phyloP scores from a whole-genome alignment of 495 filamentous ascomycete genomes.

The Lentithecium fluviatile region DNA sequence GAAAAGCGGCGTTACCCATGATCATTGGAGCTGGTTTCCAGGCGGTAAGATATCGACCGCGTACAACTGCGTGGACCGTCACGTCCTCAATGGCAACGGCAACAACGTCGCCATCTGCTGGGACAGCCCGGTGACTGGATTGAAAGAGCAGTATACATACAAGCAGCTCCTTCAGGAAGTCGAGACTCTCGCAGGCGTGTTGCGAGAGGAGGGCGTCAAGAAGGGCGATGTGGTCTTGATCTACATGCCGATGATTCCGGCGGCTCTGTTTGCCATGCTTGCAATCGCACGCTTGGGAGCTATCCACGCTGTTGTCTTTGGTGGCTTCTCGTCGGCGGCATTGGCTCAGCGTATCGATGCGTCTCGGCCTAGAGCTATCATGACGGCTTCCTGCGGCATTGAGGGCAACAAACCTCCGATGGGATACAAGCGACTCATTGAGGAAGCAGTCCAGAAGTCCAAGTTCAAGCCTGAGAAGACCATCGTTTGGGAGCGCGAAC shows the following conservation, averaged over 20 bases:
- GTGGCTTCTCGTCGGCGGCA: slow-evolving; percentile 78
- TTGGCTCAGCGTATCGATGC: slow-evolving; percentile 88
- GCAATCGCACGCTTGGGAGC: slow-evolving; percentile 80
- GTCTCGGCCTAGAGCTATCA: slow-evolving; percentile 67
- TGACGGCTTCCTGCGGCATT: slow-evolving; percentile 91
- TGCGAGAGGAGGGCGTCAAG: slow-evolving; percentile 77
- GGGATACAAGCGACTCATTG: slow-evolving; percentile 68
- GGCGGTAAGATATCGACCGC: slow-evolving; percentile 85
- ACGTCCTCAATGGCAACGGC: slow-evolving; percentile 62
- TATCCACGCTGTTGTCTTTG: slow-evolving; percentile 89
- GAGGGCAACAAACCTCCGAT: slow-evolving; percentile 78
- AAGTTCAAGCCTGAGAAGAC: slow-evolving; percentile 49
- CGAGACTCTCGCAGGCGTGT: slow-evolving; percentile 75
- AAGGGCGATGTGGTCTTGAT: slow-evolving; percentile 90
- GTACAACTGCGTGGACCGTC: slow-evolving; percentile 88
- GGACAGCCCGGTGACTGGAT: slow-evolving; percentile 82
- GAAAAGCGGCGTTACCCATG: slow-evolving; percentile 50
- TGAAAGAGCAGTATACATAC: slow-evolving; percentile 72
- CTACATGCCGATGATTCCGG: slow-evolving; percentile 98
- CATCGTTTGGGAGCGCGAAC: slow-evolving; percentile 76
- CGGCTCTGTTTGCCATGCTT: slow-evolving; percentile 78
- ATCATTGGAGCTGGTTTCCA: slow-evolving; percentile 84
- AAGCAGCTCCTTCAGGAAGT: slow-evolving; percentile 75
- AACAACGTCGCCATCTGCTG: slow-evolving; percentile 74
- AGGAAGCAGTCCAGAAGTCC: slow-evolving; percentile 41